Percentiles rank a stretch among this genome's conserved stretches.
phyloP scores from a whole-genome alignment of 1,284 basidiomycete genomes.

The Sporisorium exsertum region DNA sequence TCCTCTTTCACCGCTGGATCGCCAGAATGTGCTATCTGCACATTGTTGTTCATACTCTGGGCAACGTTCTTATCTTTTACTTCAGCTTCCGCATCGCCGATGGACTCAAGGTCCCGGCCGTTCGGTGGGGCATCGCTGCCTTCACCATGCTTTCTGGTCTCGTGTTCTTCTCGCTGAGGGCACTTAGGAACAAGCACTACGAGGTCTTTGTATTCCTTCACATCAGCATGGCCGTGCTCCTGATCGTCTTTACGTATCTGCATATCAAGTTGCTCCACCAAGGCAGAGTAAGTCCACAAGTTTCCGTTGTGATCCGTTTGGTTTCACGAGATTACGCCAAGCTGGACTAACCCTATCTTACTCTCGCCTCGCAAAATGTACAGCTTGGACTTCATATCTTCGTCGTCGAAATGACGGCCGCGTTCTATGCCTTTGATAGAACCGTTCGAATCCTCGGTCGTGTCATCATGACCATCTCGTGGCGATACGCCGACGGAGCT shows the following conservation, averaged over 20 bases:
- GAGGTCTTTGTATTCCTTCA: conserved; percentile 58
- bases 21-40: conserved; percentile 56
- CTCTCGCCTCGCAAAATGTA: neutral
- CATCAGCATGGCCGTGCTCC: conserved; percentile 62
- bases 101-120: conserved; percentile 45
- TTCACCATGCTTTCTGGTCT: conserved; percentile 33
- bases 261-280: conserved; percentile 61
- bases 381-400: conserved; percentile 29
- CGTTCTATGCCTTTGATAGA: conserved; percentile 44
- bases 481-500: conserved; percentile 24
- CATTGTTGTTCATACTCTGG: conserved; percentile 54
- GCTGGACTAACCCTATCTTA: neutral
- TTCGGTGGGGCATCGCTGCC: conserved; percentile 57
- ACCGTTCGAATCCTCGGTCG: conserved; percentile 21
- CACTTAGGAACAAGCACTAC: conserved; percentile 35
- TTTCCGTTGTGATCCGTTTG: neutral
- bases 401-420: conserved; percentile 28
- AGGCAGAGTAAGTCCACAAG: conserved; percentile 19
- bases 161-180: conserved; percentile 30
- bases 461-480: conserved; percentile 19
- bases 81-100: conserved; percentile 6
- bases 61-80: conserved; percentile 25
- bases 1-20: conserved; percentile 68
- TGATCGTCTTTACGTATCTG: conserved; percentile 58
- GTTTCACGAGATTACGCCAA: neutral